phyloP scores from a whole-genome alignment of 148 eudicot genomes.

The Chenopodium suecicum region DNA sequence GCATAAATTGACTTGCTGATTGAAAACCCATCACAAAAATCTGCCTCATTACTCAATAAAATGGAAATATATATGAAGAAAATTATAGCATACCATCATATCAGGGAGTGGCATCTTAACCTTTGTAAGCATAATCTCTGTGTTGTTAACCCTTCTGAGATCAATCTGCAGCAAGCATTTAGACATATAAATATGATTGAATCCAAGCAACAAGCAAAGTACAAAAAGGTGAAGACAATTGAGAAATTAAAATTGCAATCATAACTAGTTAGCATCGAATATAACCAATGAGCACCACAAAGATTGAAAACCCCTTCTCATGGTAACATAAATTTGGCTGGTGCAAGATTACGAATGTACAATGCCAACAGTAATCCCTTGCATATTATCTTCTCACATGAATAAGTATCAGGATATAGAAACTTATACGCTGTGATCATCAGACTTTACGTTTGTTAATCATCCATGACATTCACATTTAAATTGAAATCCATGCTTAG shows the following conservation, averaged over 20 bases:
- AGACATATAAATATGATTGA: constrained; percentile 1
- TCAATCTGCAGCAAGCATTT: constrained; percentile 56
- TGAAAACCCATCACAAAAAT: neutral
- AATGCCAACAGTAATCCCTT: neutral
- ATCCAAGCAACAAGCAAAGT: constrained; percentile 8
- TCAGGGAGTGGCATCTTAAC: constrained; percentile 99
- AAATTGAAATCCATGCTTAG: no score
- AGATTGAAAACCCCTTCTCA: neutral
- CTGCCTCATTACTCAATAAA: neutral
- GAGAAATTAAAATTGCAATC: neutral
- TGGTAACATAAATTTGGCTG: neutral
- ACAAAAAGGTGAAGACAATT: constrained; percentile 5
- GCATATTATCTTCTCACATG: neutral
- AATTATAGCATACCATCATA: constrained; percentile 74
- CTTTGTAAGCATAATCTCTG: constrained; percentile 96
- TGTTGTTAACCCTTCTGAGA: constrained; percentile 88
- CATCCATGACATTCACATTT: no score
- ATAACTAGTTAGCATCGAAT: neutral
- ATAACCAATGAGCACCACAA: neutral
- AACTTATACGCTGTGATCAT: no score
- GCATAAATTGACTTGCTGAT: neutral
- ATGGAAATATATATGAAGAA: neutral
- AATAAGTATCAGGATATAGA: no score
- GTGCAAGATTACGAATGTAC: neutral
- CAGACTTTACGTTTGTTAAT: no score